Conservation (phyloP, 768 basidiomycete genomes). For the Tulasnella sp. region DNA sequence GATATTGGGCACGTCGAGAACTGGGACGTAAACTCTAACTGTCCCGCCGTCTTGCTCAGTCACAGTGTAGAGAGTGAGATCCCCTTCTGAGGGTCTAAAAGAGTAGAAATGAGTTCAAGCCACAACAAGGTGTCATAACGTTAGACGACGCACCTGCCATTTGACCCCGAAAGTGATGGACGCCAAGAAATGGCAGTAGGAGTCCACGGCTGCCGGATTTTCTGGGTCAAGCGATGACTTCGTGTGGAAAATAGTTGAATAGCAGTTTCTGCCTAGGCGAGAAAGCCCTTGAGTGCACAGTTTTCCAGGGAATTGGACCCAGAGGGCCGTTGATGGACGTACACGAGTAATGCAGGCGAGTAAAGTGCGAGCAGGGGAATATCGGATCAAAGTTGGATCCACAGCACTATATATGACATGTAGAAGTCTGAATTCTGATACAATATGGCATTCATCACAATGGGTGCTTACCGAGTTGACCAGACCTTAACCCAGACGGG, state of each 20-base stretch:
- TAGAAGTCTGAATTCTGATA: not conserved
- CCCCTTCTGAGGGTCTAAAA: constrained; percentile 38
- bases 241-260: constrained; percentile 64
- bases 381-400: constrained; percentile 31
- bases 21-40: constrained; percentile 75
- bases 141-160: constrained; percentile 38
- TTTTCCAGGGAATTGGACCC: not conserved
- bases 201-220: constrained; percentile 61
- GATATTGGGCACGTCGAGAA: constrained; percentile 72
- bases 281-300: not conserved
- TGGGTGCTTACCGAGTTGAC: constrained; percentile 38
- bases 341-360: constrained; percentile 57
- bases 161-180: constrained; percentile 40
- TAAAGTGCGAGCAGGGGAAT: constrained; percentile 67
- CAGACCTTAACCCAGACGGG: constrained; percentile 78
- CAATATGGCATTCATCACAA: not conserved
- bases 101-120: not conserved
- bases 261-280: constrained; percentile 29
- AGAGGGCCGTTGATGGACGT: constrained; percentile 17
- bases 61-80: constrained; percentile 70
- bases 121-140: not conserved
- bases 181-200: constrained; percentile 64
- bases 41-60: constrained; percentile 57
- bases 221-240: constrained; percentile 55
- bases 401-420: not conserved